Conservation (phyloP, 148 eudicot species). For the Limonium bicolor region DNA sequence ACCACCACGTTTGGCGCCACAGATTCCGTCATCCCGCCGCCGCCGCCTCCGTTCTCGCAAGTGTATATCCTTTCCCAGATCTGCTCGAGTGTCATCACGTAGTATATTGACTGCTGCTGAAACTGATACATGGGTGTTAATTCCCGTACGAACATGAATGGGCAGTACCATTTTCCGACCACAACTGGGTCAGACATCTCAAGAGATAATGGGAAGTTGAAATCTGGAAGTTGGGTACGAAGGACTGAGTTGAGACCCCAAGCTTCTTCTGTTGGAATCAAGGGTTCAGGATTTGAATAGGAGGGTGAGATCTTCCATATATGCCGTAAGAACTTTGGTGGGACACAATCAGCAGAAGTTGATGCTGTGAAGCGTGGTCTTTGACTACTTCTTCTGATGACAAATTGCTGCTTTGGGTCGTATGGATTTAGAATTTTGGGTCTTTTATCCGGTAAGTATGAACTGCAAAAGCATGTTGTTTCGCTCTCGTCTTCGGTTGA, state of each 20-base stretch:
- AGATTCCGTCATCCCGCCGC: slow-evolving; percentile 4
- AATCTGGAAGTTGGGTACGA: slow-evolving; percentile 29
- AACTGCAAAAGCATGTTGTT: slow-evolving; percentile 19
- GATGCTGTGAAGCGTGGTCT: slow-evolving; percentile 23
- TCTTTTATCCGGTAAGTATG: slow-evolving; percentile 16
- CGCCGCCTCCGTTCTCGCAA: slow-evolving; percentile 7
- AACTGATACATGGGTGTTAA: slow-evolving; percentile 9
- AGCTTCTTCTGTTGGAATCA: slow-evolving; percentile 30
- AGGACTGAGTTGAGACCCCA: slow-evolving; percentile 31
- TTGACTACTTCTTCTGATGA: slow-evolving; percentile 15
- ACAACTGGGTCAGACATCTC: slow-evolving; percentile 2
- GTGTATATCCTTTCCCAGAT: slow-evolving; percentile 20
- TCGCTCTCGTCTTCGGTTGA: slow-evolving; percentile 41
- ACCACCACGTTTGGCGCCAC: slow-evolving; percentile 14
- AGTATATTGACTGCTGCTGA: slow-evolving; percentile 16
- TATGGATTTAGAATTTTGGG: slow-evolving; percentile 38
- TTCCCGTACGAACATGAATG: slow-evolving; percentile 23
- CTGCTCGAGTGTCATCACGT: slow-evolving; percentile 20
- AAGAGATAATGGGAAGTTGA: slow-evolving; percentile 16
- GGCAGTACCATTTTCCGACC: slow-evolving; percentile 26
- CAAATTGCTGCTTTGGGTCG: slow-evolving; percentile 47
- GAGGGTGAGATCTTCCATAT: slow-evolving; percentile 14
- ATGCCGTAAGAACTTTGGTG: slow-evolving; percentile 32
- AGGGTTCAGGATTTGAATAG: slow-evolving; percentile 1
- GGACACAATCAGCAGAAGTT: slow-evolving; percentile 28